phyloP scores from a whole-genome alignment of 495 filamentous ascomycete genomes.

The Penicillium ucsense region DNA sequence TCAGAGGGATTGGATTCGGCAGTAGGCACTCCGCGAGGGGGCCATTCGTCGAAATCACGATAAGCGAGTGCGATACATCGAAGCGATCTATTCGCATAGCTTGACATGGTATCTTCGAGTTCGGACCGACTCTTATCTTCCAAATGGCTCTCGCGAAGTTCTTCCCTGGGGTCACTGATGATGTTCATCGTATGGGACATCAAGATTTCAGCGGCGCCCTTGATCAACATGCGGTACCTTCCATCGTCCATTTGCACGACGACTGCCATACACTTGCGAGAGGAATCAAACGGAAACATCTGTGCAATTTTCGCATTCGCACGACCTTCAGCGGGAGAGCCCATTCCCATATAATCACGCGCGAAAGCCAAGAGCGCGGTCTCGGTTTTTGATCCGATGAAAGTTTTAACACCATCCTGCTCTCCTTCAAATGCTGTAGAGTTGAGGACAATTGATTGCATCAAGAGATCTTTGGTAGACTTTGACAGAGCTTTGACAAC shows the following conservation, averaged over 20 bases:
- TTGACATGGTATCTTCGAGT: conserved; percentile 56
- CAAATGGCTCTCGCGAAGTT: conserved; percentile 44
- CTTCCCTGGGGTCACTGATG: conserved; percentile 58
- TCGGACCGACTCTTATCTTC: conserved; percentile 48
- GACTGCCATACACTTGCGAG: conserved; percentile 80
- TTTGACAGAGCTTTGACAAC: conserved; percentile 49
- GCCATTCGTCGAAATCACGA: conserved; percentile 84
- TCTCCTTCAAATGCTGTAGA: conserved; percentile 86
- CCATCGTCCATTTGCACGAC: conserved; percentile 59
- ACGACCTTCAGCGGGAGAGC: conserved; percentile 56
- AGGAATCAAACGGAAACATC: conserved; percentile 78
- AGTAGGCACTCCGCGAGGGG: conserved; percentile 56
- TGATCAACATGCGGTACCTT: conserved; percentile 65
- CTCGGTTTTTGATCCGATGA: conserved; percentile 86
- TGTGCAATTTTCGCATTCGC: conserved; percentile 60
- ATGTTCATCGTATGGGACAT: conserved; percentile 61
- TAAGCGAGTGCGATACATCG: conserved; percentile 82
- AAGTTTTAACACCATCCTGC: conserved; percentile 51
- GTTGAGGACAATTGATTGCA: conserved; percentile 72
- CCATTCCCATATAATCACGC: conserved; percentile 67
- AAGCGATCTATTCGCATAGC: conserved; percentile 72
- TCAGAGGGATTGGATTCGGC: conserved; percentile 60
- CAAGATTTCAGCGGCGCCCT: conserved; percentile 86
- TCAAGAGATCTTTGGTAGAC: conserved; percentile 52
- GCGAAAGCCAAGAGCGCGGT: conserved; percentile 73